Evolutionary conservation across 2,329 filamentous ascomycete species (phyloP), one percentile per base, ranked within the genome.

Genomic region (Coccinonectria pachysandricola): DNA sequence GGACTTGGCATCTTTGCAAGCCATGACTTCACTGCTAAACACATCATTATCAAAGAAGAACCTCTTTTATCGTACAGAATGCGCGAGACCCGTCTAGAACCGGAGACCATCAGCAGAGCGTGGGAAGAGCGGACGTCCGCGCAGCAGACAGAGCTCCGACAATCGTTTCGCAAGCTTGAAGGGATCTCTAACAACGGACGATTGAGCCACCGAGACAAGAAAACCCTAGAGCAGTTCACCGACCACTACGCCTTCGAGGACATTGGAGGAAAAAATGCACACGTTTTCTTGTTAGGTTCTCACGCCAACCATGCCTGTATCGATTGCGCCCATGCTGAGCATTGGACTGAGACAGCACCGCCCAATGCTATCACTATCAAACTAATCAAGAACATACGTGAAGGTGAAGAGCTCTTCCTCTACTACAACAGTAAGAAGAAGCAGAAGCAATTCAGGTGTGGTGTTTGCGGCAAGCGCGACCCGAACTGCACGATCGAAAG

Each of bases 331-430:
- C 48, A 54, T 17, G 46, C 44, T 5, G 15, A 39, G 9, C 16
- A 28, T 8, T 42, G 28, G 32, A 19, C 27, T 8, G 26, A 42
- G 6, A 16, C 28, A 7, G 13, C 7, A 3, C 0, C 6, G 1
- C 38, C 40, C 6, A 21, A 42, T 13, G 3, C 6, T 2, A 50
- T 53, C 9, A 27, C 13, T 0, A 30, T 53, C 11, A 35, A 6
- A 12, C 26, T 39, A 1, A 5, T 25, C 6, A 36, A 22, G 7
- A 5, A 22, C 3, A 19, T 62, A 15, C 23, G 18, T 3, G 16
- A 29, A 3, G 50, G 40, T 8, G 42, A 58, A 4, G 47, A 61
- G 35, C 34, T 62, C 16, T 52, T 52, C 16, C 52, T 61, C 37
- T 34, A 52, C 36, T 60, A 61, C 29, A 39, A 46, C 26, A 19